Conservation (phyloP, 306 rosid genomes). For the Citrullus colocynthis region DNA sequence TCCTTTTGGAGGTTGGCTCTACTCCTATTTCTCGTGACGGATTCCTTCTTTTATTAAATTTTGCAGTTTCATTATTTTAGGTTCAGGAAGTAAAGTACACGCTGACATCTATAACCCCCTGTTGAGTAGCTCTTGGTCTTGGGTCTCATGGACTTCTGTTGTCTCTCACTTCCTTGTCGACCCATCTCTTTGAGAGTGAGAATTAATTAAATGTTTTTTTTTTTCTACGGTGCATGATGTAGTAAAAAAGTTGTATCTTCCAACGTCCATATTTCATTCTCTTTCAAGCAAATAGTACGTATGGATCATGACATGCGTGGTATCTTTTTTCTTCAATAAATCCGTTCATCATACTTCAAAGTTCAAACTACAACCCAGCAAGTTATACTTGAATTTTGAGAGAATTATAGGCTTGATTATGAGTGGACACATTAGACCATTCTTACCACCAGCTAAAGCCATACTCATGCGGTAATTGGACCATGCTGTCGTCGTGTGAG, state of each 20-base stretch:
- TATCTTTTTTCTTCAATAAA: not conserved
- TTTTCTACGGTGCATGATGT: not conserved
- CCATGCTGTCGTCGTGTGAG: not conserved
- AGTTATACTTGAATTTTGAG: not conserved
- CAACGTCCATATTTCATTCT: not conserved
- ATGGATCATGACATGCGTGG: not conserved
- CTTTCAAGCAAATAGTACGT: not conserved
- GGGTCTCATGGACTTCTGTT: not conserved
- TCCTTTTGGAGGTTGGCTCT: constrained; percentile 24
- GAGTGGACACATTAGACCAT: not conserved
- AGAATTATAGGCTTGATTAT: not conserved
- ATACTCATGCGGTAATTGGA: not conserved
- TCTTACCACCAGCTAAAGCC: not conserved
- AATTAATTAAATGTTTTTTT: not conserved
- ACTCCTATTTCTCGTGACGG: constrained; percentile 37
- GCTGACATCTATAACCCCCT: not conserved
- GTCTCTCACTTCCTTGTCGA: not conserved
- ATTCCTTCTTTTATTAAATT: constrained; percentile 20
- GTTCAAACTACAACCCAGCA: not conserved
- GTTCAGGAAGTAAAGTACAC: not conserved
- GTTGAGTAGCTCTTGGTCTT: not conserved
- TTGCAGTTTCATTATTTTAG: constrained; percentile 23
- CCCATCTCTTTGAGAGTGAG: constrained; percentile 4
- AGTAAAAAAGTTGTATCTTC: not conserved
- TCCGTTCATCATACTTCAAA: not conserved